phyloP scores from a whole-genome alignment of 23 red algal genomes.

The Agarophyton chilense region DNA sequence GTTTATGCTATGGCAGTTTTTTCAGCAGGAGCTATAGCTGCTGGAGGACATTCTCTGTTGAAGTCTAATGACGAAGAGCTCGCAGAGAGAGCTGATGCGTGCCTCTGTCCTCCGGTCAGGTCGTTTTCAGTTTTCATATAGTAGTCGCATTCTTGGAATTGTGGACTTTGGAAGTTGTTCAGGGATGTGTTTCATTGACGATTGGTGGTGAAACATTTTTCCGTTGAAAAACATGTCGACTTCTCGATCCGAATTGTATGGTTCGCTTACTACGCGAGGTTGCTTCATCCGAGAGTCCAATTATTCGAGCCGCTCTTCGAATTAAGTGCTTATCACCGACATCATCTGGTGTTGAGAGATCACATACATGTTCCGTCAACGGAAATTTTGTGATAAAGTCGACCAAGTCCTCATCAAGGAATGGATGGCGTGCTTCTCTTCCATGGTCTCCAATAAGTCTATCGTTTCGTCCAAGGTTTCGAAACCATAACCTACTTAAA shows the following conservation, averaged over 20 bases:
- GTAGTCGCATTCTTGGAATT: no score
- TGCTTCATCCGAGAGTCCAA: slow-evolving; percentile 67
- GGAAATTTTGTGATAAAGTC: slow-evolving; percentile 51
- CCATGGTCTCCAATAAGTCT: slow-evolving; percentile 78
- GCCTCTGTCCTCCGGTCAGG: slow-evolving; percentile 49
- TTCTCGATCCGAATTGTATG: slow-evolving; percentile 85
- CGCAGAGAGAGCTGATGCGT: slow-evolving; percentile 47
- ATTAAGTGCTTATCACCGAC: slow-evolving; percentile 77
- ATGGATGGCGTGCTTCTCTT: slow-evolving; percentile 75
- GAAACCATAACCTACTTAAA: slow-evolving; percentile 89
- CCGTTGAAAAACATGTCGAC: slow-evolving; percentile 72
- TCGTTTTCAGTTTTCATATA: slow-evolving; percentile 51
- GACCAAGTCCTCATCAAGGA: slow-evolving; percentile 82
- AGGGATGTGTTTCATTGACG: background rate
- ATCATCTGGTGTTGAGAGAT: slow-evolving; percentile 55
- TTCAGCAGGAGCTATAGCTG: slow-evolving; percentile 25
- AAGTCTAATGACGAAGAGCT: background rate
- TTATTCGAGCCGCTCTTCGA: slow-evolving; percentile 47
- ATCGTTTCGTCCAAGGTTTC: slow-evolving; percentile 94
- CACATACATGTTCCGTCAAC: slow-evolving; percentile 56
- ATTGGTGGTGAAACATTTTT: background rate
- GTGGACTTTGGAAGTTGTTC: background rate
- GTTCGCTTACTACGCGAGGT: slow-evolving; percentile 62
- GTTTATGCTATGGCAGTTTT: slow-evolving; percentile 36
- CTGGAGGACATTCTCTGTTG: slow-evolving; percentile 32